Percentiles rank a stretch among this genome's conserved stretches.
These are phyloP conservation scores for Mallotus nudiflorus DNA, from an alignment of 345 rosid genomes.

Conservation along the genomic window DNA sequence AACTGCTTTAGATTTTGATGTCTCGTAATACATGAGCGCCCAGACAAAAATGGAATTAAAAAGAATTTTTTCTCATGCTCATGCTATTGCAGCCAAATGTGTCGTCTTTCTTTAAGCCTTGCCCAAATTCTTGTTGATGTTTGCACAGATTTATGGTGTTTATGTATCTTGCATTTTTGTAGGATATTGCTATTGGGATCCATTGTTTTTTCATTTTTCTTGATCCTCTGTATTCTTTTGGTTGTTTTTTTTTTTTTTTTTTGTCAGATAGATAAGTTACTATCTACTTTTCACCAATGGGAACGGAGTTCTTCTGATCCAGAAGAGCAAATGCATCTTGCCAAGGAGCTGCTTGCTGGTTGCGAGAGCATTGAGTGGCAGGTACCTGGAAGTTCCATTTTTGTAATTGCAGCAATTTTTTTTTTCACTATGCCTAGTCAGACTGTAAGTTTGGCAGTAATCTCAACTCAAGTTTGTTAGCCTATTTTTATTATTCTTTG, in stretches of 20 bases:
- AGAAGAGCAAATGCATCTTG: slow-evolving; percentile 63
- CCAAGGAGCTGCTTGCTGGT: slow-evolving; percentile 66
- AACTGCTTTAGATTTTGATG: not conserved
- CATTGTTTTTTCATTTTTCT: not conserved
- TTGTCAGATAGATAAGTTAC: slow-evolving; percentile 86
- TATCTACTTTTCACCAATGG: slow-evolving; percentile 83
- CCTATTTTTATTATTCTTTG: not conserved
- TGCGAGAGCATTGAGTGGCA: slow-evolving; percentile 98
- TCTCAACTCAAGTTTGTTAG: not conserved
- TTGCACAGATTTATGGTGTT: not conserved
- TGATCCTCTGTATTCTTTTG: slow-evolving; percentile 2
- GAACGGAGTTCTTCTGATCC: slow-evolving; percentile 59
- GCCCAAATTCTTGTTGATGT: not conserved
- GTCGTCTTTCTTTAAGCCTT: not conserved
- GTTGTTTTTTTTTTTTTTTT: slow-evolving; percentile 21
- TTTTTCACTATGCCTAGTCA: not conserved
- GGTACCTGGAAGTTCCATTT: slow-evolving; percentile 40
- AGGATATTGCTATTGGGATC: not conserved
- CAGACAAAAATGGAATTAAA: too few species aligned
- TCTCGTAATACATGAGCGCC: too few species aligned
- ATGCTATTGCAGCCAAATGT: not conserved
- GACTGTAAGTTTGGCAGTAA: not conserved
- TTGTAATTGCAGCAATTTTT: not conserved
- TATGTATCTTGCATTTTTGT: not conserved
- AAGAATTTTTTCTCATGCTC: too few species aligned